Base-by-base conservation (phyloP, 805 yeast genomes). In the Wickerhamiella sergipiensis region DNA sequence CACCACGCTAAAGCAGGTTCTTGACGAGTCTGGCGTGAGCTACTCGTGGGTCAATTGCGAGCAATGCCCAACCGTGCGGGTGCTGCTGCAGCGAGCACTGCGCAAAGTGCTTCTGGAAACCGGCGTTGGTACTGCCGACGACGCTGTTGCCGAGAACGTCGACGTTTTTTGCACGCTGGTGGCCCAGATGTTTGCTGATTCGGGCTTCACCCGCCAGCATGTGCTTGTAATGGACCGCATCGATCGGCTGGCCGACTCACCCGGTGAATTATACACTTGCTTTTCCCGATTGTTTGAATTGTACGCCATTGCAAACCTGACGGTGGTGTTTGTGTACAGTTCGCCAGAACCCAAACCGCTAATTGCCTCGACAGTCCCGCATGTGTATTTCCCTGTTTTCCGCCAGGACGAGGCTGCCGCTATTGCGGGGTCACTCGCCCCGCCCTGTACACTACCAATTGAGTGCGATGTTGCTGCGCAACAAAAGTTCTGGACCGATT, bases 211-310 rank as follows among this genome's bases (percentile, higher is more conserved):
- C 3, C 9, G 10, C 15, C 22, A 6, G 10, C 79, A 76, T 54
- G 69, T 76, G 2, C 61, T 77, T 40, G 78, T 77, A 1, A 65
- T 77, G 12, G 81, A 77, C 52, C 61, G 75, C 3, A 66, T 77
- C 24, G 81, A 77, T 58, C 67, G 69, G 50, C 67, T 76, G 43
- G 69, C 68, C 51, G 80, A 74, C 19, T 56, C 66, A 15, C 64
- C 71, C 1, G 59, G 62, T 15, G 74, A 68, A 15, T 57, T 76
- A 21, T 65, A 70, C 49, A 62, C 68, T 31, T 67, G 74, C 4
- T 69, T 77, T 52, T 54, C 71, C 0, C 60, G 72, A 39, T 52
- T 75, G 23, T 62, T 67, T 19, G 80, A 77, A 54, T 63, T 71
- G 43, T 47, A 47, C 10, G 56, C 54, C 15, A 58, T 73, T 18